Conservation (phyloP, 345 rosid genomes). For the Tarenaya hassleriana region DNA sequence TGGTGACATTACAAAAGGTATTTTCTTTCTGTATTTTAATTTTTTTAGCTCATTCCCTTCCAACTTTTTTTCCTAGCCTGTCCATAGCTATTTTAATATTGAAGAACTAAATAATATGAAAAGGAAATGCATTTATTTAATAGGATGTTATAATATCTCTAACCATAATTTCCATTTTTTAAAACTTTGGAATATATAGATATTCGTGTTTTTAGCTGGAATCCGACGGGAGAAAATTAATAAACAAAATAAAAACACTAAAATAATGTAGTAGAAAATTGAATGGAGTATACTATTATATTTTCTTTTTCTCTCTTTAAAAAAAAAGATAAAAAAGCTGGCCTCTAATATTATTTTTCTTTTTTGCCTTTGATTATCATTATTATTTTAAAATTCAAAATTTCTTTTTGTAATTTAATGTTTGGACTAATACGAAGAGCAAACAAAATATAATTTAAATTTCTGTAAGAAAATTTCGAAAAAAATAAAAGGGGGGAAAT, state of each 20-base stretch:
- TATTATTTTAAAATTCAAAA: no score
- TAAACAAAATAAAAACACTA: constrained; percentile 23
- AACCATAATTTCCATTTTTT: constrained; percentile 17
- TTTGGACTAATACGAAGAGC: no score
- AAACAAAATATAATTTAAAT: no score
- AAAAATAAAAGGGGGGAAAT: no score
- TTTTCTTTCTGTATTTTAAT: constrained; percentile 13
- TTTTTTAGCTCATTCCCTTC: constrained; percentile 42
- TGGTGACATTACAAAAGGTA: constrained; percentile 17
- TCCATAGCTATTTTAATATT: constrained; percentile 23
- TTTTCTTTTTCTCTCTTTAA: no score
- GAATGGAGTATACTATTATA: constrained; percentile 39
- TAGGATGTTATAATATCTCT: constrained; percentile 40
- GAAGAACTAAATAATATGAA: constrained; percentile 29
- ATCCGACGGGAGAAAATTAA: constrained; percentile 40
- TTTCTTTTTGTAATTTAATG: no score
- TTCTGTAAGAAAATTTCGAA: no score
- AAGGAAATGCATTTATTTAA: constrained; percentile 33
- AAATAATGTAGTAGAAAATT: constrained; percentile 24
- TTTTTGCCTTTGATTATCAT: no score
- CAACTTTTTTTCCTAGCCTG: constrained; percentile 37
- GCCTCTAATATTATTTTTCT: no score
- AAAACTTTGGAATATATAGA: constrained; percentile 26
- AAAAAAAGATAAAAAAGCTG: no score
- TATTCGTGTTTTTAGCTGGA: constrained; percentile 49